A percentile compares a stretch with the other conserved stretches of the same genome.
Evolutionary conservation across 192 early-diverging fungal genomes (phyloP).

Genomic region (Mortierella hygrophila): DNA sequence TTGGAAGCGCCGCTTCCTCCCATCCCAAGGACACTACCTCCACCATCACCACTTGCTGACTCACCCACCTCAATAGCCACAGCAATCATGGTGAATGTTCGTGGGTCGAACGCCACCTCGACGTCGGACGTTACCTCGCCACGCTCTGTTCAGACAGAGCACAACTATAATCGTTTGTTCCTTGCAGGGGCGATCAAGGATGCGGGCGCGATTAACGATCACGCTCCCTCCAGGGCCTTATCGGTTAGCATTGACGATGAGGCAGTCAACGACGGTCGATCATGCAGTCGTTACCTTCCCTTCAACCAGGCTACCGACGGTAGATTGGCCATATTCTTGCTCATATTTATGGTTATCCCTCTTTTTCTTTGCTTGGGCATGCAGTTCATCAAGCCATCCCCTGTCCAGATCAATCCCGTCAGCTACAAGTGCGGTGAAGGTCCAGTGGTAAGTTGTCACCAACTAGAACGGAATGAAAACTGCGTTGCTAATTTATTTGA

Average conservation of each 20-base stretch:
- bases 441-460: constrained; percentile 27
- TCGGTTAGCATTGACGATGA: neutral
- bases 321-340: constrained; percentile 28
- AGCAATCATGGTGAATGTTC: neutral
- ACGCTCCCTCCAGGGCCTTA: neutral
- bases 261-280: neutral
- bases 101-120: neutral
- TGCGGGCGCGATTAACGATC: neutral
- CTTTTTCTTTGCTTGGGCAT: constrained; percentile 30
- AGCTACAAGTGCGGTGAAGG: constrained; percentile 48
- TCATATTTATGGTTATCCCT: constrained; percentile 26
- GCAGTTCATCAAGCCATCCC: constrained; percentile 51
- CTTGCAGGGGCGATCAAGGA: neutral
- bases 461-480: neutral
- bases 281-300: constrained; percentile 41
- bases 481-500: neutral
- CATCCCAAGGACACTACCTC: neutral
- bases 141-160: neutral
- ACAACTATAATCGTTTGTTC: neutral
- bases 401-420: constrained; percentile 38
- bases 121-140: neutral
- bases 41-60: neutral
- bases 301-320: constrained; percentile 48
- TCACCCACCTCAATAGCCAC: neutral
- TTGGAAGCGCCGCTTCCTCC: constrained; percentile 1